A percentile compares a stretch with the other conserved stretches of the same genome.
These are phyloP conservation scores for Naganishia liquefaciens DNA, from an alignment of 1,284 basidiomycete species.

Conservation along the genomic window DNA sequence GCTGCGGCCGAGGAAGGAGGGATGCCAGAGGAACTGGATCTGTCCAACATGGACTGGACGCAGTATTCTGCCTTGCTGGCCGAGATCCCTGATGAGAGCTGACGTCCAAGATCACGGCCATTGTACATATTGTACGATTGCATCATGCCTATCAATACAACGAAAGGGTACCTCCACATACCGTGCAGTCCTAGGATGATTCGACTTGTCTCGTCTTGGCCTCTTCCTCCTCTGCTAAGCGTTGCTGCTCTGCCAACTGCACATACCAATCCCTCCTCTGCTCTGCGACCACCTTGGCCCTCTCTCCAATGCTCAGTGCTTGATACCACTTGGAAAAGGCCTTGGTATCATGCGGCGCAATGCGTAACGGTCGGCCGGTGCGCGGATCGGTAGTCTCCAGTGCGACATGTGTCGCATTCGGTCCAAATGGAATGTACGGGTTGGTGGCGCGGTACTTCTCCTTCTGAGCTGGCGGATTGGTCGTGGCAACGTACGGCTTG, in stretches of 20 bases:
- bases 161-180: neutral
- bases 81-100: slow-evolving; percentile 13
- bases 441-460: slow-evolving; percentile 15
- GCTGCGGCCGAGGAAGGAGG: neutral
- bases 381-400: slow-evolving; percentile 22
- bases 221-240: slow-evolving; percentile 25
- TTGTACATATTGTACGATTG: neutral
- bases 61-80: slow-evolving; percentile 23
- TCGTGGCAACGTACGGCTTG: slow-evolving; percentile 56
- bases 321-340: slow-evolving; percentile 44
- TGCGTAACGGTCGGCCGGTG: slow-evolving; percentile 27
- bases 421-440: slow-evolving; percentile 42
- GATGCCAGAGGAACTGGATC: slow-evolving; percentile 24
- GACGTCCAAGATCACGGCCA: neutral
- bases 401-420: slow-evolving; percentile 33
- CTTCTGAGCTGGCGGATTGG: slow-evolving; percentile 28
- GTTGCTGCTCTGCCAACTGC: slow-evolving; percentile 33
- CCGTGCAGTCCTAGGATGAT: neutral
- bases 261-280: slow-evolving; percentile 49
- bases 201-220: slow-evolving; percentile 21
- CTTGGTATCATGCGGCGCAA: slow-evolving; percentile 29
- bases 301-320: slow-evolving; percentile 38
- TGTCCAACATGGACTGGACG: slow-evolving; percentile 22
- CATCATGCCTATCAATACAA: slow-evolving; percentile 16
- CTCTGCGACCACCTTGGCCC: slow-evolving; percentile 44